These are phyloP conservation scores for Vitellaria paradoxa DNA, from an alignment of 179 eudicot species.

Conservation along the genomic window DNA sequence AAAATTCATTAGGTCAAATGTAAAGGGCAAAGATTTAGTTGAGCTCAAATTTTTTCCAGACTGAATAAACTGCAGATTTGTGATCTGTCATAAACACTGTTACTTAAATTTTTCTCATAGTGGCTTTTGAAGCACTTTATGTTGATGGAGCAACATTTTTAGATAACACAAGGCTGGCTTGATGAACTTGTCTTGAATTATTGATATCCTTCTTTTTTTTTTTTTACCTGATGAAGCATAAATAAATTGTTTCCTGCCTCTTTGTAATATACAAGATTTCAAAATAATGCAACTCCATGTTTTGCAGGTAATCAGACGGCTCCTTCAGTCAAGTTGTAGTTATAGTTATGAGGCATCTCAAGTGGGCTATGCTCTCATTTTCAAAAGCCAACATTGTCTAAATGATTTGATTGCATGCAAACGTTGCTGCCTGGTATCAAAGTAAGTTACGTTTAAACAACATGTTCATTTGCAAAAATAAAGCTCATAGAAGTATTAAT, in stretches of 20 bases:
- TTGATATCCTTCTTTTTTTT: not conserved
- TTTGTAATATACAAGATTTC: not conserved
- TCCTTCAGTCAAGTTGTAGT: slow-evolving; percentile 82
- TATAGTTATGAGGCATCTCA: slow-evolving; percentile 98
- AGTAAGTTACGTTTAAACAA: slow-evolving; percentile 40
- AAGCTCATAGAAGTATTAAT: not conserved
- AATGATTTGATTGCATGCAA: slow-evolving; percentile 98
- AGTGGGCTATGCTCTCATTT: slow-evolving; percentile 98
- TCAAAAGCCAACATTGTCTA: slow-evolving; percentile 91
- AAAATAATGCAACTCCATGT: slow-evolving; percentile 12
- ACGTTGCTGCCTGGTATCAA: slow-evolving; percentile 97
- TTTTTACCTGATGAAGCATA: not conserved
- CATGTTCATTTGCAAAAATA: not conserved
- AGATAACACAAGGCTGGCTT: not conserved
- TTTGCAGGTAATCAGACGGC: slow-evolving; percentile 49
- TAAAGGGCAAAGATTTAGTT: not conserved
- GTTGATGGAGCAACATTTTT: not conserved
- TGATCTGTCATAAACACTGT: not conserved
- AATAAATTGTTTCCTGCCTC: not conserved
- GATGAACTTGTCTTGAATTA: no score
- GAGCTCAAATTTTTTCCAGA: not conserved
- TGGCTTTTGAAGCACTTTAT: not conserved
- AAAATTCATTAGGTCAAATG: not conserved
- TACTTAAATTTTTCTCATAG: not conserved
- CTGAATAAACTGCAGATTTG: no score